These are phyloP conservation scores for Paramyrothecium sp. DNA, from an alignment of 2,329 filamentous ascomycete species.

Conservation along the genomic window DNA sequence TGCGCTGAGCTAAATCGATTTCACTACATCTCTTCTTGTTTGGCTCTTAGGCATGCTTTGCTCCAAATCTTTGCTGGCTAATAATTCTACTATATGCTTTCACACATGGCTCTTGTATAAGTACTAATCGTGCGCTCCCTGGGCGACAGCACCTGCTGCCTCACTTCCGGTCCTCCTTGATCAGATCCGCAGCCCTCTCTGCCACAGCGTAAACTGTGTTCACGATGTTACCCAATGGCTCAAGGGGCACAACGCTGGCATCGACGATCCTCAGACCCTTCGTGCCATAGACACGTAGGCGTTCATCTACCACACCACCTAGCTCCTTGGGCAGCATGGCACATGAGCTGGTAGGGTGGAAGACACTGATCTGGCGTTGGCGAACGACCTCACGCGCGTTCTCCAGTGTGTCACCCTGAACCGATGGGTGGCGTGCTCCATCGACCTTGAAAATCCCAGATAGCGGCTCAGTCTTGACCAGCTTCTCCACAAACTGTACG, in stretches of 20 bases:
- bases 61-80: no score
- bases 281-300: constrained; percentile 41
- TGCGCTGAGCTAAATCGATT: no score
- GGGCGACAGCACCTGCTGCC: background rate
- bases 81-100: no score
- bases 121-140: background rate
- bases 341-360: constrained; percentile 49
- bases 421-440: constrained; percentile 26
- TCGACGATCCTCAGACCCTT: constrained; percentile 44
- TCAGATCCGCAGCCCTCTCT: constrained; percentile 39
- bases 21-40: no score
- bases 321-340: constrained; percentile 45
- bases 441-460: constrained; percentile 37
- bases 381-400: constrained; percentile 32
- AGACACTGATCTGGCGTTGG: constrained; percentile 32
- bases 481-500: background rate
- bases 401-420: constrained; percentile 22
- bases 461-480: constrained; percentile 16
- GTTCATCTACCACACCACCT: constrained; percentile 43
- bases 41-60: no score
- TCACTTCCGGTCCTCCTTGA: constrained; percentile 17
- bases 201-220: constrained; percentile 25
- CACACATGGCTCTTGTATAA: no score
- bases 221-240: constrained; percentile 34
- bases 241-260: constrained; percentile 42